A percentile compares a stretch with the other conserved stretches of the same genome.
Evolutionary conservation across 2,329 filamentous ascomycete genomes (phyloP).

Genomic region (Beauveria scarabaeidicola): DNA sequence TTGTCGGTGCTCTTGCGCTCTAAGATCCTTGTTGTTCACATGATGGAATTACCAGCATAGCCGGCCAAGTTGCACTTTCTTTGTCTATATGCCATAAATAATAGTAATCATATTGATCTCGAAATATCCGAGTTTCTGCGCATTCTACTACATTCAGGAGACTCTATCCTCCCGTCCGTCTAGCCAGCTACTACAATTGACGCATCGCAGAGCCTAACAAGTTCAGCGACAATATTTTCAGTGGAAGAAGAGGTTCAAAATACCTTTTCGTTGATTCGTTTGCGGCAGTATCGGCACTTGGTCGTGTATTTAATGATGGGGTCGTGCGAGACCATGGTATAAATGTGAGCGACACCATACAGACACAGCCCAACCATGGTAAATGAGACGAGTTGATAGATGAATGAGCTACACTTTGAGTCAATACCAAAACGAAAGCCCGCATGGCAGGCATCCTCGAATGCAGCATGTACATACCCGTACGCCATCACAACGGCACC

Average conservation of each 20-base stretch:
- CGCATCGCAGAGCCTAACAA: conserved; percentile 34
- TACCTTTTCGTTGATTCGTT: conserved; percentile 55
- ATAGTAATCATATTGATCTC: not conserved
- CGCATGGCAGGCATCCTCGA: not conserved
- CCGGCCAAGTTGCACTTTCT: not conserved
- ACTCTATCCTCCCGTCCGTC: conserved; percentile 38
- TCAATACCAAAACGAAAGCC: not conserved
- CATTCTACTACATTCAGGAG: not conserved
- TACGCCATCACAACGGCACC: conserved; percentile 66
- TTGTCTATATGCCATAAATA: not conserved
- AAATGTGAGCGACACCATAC: conserved; percentile 54
- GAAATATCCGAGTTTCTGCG: not conserved
- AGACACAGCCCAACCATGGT: conserved; percentile 55
- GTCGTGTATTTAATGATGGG: conserved; percentile 63
- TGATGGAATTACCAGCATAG: not conserved
- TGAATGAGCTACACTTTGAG: conserved; percentile 38
- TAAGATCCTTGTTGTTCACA: conserved; percentile 14
- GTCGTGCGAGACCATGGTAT: conserved; percentile 53
- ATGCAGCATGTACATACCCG: conserved; percentile 36
- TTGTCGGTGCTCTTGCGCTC: conserved; percentile 28
- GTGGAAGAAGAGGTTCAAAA: not conserved
- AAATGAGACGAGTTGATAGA: conserved; percentile 59
- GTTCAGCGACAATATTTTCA: conserved; percentile 9
- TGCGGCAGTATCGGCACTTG: conserved; percentile 60
- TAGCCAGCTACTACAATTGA: conserved; percentile 44